These are phyloP conservation scores for Microcera coccophila DNA, from an alignment of 2,329 filamentous ascomycete genomes.

Conservation along the genomic window DNA sequence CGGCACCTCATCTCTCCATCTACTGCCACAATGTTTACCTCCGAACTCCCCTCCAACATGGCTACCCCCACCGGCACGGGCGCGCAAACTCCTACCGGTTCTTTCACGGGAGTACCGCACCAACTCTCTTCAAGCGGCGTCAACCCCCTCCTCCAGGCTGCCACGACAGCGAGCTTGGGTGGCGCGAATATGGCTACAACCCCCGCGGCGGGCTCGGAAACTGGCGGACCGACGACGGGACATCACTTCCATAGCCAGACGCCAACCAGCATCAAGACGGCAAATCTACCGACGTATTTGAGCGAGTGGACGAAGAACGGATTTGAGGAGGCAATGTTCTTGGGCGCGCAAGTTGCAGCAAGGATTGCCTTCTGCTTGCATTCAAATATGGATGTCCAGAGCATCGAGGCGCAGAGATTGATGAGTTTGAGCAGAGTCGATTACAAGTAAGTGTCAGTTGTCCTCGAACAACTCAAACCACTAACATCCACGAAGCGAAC, in stretches of 20 bases:
- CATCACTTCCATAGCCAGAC: conserved; percentile 64
- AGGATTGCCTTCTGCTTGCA: conserved; percentile 57
- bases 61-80: conserved; percentile 88
- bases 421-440: conserved; percentile 58
- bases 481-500: conserved; percentile 42
- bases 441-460: conserved; percentile 52
- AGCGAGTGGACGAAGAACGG: conserved; percentile 82
- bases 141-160: conserved; percentile 87
- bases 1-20: conserved; percentile 90
- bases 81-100: conserved; percentile 78
- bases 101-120: conserved; percentile 51
- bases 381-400: conserved; percentile 50
- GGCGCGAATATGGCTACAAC: conserved; percentile 33
- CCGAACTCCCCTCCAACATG: conserved; percentile 89
- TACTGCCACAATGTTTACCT: conserved; percentile 94
- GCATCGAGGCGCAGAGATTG: conserved; percentile 49
- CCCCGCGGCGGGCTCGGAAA: conserved; percentile 40
- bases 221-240: conserved; percentile 32
- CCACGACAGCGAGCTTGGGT: conserved; percentile 66
- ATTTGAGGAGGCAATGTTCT: conserved; percentile 77
- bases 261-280: conserved; percentile 77
- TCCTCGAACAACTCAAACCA: conserved; percentile 8
- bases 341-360: conserved; percentile 83
- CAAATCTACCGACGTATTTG: conserved; percentile 78
- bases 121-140: conserved; percentile 60